Conservation (phyloP, 176 grass and related monocot species). For the Cymbopogon citratus region DNA sequence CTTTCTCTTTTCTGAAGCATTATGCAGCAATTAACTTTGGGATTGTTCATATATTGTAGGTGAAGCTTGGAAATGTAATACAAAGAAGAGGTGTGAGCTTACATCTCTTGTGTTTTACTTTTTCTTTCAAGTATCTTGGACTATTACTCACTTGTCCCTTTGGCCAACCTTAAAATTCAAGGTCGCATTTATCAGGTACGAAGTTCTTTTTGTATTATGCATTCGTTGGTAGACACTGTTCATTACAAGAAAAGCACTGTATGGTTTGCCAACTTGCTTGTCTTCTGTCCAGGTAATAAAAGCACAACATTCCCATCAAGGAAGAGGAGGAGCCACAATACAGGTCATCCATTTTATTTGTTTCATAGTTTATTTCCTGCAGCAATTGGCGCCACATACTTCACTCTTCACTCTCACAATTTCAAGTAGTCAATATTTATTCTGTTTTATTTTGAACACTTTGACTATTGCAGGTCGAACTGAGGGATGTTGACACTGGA, state of each 20-base stretch:
- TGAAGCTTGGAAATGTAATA: slow-evolving; percentile 82
- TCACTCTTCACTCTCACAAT: neutral
- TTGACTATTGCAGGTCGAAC: slow-evolving; percentile 56
- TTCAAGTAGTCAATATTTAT: neutral
- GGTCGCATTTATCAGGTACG: slow-evolving; percentile 71
- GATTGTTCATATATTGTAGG: slow-evolving; percentile 37
- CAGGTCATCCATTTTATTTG: slow-evolving; percentile 38
- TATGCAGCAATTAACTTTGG: slow-evolving; percentile 7
- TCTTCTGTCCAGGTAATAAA: slow-evolving; percentile 55
- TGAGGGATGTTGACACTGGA: slow-evolving; percentile 93
- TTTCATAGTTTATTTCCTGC: neutral
- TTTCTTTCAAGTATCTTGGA: slow-evolving; percentile 19
- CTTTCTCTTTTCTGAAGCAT: neutral
- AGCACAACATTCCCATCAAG: slow-evolving; percentile 68
- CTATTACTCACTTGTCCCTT: slow-evolving; percentile 28
- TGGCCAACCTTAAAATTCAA: slow-evolving; percentile 43
- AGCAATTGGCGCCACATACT: neutral
- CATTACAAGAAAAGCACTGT: neutral
- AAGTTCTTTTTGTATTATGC: slow-evolving; percentile 1
- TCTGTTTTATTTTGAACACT: neutral
- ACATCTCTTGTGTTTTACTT: slow-evolving; percentile 24
- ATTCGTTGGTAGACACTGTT: neutral
- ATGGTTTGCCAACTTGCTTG: slow-evolving; percentile 15
- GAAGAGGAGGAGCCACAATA: slow-evolving; percentile 83
- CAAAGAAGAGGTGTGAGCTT: slow-evolving; percentile 67